phyloP scores from a whole-genome alignment of 2,329 filamentous ascomycete genomes.

The Phaeophleospora eucalypticola region DNA sequence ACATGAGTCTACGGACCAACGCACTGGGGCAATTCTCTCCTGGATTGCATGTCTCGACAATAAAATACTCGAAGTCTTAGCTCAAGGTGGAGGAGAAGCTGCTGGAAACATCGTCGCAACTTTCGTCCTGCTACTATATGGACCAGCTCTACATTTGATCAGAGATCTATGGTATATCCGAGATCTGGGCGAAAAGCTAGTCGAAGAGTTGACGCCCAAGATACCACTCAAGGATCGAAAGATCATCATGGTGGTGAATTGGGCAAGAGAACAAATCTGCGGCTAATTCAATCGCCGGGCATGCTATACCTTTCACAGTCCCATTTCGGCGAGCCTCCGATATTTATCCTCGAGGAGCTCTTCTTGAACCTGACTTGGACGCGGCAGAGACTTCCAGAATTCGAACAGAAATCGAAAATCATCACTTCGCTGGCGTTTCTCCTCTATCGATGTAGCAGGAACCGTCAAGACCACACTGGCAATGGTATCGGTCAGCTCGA shows the following conservation, averaged over 20 bases:
- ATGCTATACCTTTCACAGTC: conserved; percentile 1
- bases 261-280: background rate
- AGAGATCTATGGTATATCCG: background rate
- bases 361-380: conserved; percentile 2
- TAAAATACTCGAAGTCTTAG: no score
- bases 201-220: background rate
- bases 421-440: conserved; percentile 47
- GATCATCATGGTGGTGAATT: background rate
- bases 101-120: background rate
- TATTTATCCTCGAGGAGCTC: conserved; percentile 1
- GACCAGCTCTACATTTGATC: background rate
- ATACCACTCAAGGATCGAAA: background rate
- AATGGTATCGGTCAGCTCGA: conserved; percentile 57
- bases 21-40: no score
- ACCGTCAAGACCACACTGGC: conserved; percentile 55
- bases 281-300: no score
- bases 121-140: background rate
- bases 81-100: no score
- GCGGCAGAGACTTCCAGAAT: conserved; percentile 6
- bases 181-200: background rate
- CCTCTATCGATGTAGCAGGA: conserved; percentile 44
- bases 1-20: no score
- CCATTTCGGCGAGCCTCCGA: conserved; percentile 3
- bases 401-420: conserved; percentile 39
- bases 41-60: background rate